A percentile compares a stretch with the other conserved stretches of the same genome.
Conservation (phyloP, 2,329 filamentous ascomycete genomes). For the Trichoderma lentiforme region DNA sequence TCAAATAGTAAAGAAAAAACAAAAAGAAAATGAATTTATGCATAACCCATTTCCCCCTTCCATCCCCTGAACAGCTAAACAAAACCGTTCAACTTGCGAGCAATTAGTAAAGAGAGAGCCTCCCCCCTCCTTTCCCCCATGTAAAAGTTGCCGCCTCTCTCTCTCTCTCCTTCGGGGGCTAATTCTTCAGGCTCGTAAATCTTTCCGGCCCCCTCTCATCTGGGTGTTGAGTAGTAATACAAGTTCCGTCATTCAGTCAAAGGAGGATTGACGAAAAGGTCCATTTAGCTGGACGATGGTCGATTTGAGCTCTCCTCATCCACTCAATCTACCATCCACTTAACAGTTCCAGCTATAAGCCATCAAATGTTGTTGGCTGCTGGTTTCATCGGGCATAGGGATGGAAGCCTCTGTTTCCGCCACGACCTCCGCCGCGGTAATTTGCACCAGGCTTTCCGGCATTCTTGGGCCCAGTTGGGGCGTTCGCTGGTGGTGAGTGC, state of each 20-base stretch:
- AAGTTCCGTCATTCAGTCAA: neutral
- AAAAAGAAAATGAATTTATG: neutral
- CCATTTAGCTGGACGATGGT: neutral
- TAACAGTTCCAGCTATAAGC: neutral
- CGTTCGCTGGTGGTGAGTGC: slow-evolving; percentile 52
- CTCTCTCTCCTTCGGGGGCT: neutral
- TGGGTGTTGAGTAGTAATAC: slow-evolving; percentile 5
- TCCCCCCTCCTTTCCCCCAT: neutral
- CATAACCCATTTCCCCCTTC: neutral
- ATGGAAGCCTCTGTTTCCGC: slow-evolving; percentile 72
- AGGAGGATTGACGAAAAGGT: neutral
- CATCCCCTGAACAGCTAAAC: neutral
- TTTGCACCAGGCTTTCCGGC: slow-evolving; percentile 87
- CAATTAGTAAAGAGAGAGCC: neutral
- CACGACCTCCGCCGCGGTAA: slow-evolving; percentile 84
- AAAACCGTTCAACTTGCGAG: neutral
- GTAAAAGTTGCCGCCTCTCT: neutral
- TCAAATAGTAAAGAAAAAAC: neutral
- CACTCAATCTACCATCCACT: neutral
- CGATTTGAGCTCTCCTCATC: neutral
- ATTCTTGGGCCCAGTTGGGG: slow-evolving; percentile 94
- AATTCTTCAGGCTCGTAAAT: neutral
- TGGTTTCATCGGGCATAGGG: slow-evolving; percentile 57
- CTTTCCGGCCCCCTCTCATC: neutral
- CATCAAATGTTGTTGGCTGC: neutral